Percentiles rank a stretch among this genome's conserved stretches.
phyloP scores from a whole-genome alignment of 306 rosid species.

The Prunus armeniaca region DNA sequence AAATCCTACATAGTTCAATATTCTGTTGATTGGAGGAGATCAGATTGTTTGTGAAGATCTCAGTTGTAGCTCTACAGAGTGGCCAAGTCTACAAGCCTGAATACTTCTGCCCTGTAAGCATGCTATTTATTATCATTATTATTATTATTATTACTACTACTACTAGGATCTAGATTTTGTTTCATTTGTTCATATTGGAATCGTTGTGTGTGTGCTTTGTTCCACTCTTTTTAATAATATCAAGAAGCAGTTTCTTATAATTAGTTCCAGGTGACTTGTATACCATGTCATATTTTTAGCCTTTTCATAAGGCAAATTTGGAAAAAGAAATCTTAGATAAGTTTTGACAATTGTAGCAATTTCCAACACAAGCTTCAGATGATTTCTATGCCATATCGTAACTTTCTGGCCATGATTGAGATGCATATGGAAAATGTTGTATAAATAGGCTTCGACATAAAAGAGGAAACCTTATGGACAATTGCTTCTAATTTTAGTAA shows the following conservation, averaged over 20 bases:
- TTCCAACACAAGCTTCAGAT: neutral
- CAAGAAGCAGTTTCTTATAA: constrained; percentile 39
- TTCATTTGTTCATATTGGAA: constrained; percentile 69
- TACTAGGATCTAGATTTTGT: constrained; percentile 62
- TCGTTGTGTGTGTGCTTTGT: constrained; percentile 58
- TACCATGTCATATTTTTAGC: constrained; percentile 43
- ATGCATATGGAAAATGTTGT: neutral
- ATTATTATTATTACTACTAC: neutral
- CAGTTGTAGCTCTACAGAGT: constrained; percentile 31
- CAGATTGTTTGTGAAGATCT: constrained; percentile 37
- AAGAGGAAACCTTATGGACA: neutral
- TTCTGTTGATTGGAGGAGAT: constrained; percentile 27
- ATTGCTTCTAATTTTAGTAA: neutral
- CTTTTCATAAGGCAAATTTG: constrained; percentile 32
- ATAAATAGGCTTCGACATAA: neutral
- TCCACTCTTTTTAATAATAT: constrained; percentile 34
- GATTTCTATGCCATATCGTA: neutral
- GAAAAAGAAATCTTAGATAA: constrained; percentile 26
- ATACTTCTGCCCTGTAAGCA: constrained; percentile 92
- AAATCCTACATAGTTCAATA: constrained; percentile 24
- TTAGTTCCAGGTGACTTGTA: constrained; percentile 44
- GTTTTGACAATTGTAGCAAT: constrained; percentile 14
- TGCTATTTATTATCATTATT: constrained; percentile 47
- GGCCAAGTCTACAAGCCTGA: constrained; percentile 53
- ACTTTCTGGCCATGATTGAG: constrained; percentile 1